phyloP scores from a whole-genome alignment of 768 basidiomycete species.

The Amanita muscaria region DNA sequence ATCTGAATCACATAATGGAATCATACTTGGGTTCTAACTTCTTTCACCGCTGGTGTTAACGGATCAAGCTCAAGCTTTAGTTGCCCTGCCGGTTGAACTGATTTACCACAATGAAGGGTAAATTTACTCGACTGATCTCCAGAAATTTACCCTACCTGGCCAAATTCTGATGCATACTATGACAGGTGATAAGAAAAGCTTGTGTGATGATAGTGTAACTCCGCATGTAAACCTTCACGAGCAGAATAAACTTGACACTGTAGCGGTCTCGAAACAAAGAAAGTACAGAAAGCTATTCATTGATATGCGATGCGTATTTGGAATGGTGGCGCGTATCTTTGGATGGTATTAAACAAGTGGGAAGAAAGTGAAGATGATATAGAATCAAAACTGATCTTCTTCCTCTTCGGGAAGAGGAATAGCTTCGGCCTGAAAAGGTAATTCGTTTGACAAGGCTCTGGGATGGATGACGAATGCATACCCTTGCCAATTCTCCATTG shows the following conservation, averaged over 20 bases:
- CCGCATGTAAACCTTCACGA: not conserved
- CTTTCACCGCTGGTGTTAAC: constrained; percentile 17
- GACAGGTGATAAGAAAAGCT: not conserved
- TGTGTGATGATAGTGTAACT: too few species aligned
- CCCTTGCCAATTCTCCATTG: constrained; percentile 63
- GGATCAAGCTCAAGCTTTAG: constrained; percentile 16
- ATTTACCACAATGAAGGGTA: not conserved
- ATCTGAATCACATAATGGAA: constrained; percentile 13
- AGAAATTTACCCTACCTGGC: not conserved
- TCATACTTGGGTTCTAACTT: constrained; percentile 23
- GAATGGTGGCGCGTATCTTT: too few species aligned
- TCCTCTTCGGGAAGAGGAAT: constrained; percentile 98
- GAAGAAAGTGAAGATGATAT: constrained; percentile 10
- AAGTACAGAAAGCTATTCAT: constrained; percentile 15
- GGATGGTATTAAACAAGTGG: constrained; percentile 11
- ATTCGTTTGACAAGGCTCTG: constrained; percentile 1
- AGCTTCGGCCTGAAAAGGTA: constrained; percentile 56
- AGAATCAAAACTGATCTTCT: constrained; percentile 57
- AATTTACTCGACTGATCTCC: too few species aligned
- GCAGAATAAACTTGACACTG: not conserved
- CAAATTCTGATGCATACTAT: not conserved
- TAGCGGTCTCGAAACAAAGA: constrained; percentile 5
- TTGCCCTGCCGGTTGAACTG: constrained; percentile 6
- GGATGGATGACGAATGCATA: constrained; percentile 23
- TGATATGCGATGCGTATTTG: constrained; percentile 16